phyloP scores from a whole-genome alignment of 768 basidiomycete genomes.

The Hericium rajendrae region DNA sequence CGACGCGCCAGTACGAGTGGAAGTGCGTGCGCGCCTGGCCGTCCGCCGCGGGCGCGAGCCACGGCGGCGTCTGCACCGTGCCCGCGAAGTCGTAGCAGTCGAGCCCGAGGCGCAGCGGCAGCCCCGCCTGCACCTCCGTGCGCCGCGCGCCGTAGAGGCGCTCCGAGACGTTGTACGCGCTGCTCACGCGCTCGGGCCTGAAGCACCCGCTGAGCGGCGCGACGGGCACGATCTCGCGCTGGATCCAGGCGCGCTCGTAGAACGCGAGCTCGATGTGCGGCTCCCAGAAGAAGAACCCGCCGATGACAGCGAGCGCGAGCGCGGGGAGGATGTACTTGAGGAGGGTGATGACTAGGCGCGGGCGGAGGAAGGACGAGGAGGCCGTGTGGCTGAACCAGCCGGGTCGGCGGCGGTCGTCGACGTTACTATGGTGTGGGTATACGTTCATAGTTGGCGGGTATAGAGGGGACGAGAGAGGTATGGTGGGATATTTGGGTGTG shows the following conservation, averaged over 20 bases:
- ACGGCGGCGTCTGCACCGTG: conserved; percentile 40
- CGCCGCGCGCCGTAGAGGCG: conserved; percentile 50
- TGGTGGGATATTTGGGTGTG: neutral
- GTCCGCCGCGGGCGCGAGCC: neutral
- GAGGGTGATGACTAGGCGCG: neutral
- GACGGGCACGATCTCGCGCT: conserved; percentile 50
- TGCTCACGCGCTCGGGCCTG: conserved; percentile 44
- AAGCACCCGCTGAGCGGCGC: conserved; percentile 69
- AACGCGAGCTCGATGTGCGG: conserved; percentile 79
- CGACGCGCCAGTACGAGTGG: conserved; percentile 92
- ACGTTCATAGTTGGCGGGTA: neutral
- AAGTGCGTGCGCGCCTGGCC: conserved; percentile 49
- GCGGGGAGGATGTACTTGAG: neutral
- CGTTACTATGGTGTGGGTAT: neutral
- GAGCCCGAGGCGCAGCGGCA: conserved; percentile 66
- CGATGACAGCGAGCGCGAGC: conserved; percentile 24
- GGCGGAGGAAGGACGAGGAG: neutral
- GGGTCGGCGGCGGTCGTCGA: neutral
- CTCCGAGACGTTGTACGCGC: conserved; percentile 58
- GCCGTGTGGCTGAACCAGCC: neutral
- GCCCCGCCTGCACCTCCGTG: conserved; percentile 71
- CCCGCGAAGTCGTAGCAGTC: conserved; percentile 92
- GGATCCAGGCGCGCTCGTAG: conserved; percentile 69
- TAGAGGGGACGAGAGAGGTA: neutral
- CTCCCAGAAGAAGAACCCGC: conserved; percentile 58